A percentile compares a stretch with the other conserved stretches of the same genome.
Conservation (phyloP, 164 flowering plant genomes). For the Nymphaea colorata region DNA sequence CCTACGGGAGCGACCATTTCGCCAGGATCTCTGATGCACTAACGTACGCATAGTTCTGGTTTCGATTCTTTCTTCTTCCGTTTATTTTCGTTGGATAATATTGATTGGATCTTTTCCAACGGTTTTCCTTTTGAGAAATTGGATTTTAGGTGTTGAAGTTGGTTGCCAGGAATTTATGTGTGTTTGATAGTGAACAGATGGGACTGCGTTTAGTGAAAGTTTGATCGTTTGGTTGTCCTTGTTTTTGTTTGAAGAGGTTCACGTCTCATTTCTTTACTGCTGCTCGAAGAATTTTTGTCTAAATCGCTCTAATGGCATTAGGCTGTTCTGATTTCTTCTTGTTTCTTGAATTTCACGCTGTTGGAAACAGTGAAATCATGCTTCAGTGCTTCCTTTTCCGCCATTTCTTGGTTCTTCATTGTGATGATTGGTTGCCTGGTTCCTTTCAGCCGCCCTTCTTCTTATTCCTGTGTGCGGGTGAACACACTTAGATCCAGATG, state of each 20-base stretch:
- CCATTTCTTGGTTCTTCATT: not conserved
- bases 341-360: not conserved
- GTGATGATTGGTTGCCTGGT: not conserved
- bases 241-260: not conserved
- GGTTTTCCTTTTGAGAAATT: not conserved
- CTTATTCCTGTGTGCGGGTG: slow-evolving; percentile 87
- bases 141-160: not conserved
- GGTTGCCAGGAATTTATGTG: not conserved
- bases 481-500: slow-evolving; percentile 61
- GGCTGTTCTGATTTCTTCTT: not conserved
- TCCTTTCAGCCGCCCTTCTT: slow-evolving; percentile 52
- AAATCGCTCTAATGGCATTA: not conserved
- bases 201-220: no score
- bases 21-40: slow-evolving; percentile 60
- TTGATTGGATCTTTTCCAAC: not conserved
- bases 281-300: not conserved
- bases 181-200: no score
- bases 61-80: not conserved
- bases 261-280: not conserved
- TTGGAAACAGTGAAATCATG: no score
- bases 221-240: no score
- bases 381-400: not conserved
- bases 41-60: slow-evolving; percentile 26
- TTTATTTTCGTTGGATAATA: not conserved
- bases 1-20: slow-evolving; percentile 71